Evolutionary conservation across 192 early-diverging fungal species (phyloP), one percentile per base, ranked within the genome.

Genomic region (Backusella sp.): DNA sequence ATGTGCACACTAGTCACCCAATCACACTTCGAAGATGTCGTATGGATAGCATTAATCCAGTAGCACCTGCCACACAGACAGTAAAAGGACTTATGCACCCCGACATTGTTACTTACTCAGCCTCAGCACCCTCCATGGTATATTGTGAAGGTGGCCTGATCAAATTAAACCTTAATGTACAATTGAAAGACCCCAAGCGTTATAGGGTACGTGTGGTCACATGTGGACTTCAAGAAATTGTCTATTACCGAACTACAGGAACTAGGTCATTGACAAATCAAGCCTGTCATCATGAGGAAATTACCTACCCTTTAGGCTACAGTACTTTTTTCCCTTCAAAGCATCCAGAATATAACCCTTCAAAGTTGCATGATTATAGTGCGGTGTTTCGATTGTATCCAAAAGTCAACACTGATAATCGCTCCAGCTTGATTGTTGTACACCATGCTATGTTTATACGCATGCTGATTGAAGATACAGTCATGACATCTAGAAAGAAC

Each of bases 11-110:
- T n/a, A 42, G 77, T 1, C 70, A 77, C 65, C 79, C 82, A 19
- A 86, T 86, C 12, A 78, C 78, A 15, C 70, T 86, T 68, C 78
- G 79, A 52, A 77, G 85, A 5, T 84, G 81, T 68, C 77, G 83
- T 7, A 77, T 86, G 70, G 26, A 49, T 19, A 75, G 28, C 12
- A 35, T 42, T 21, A 42, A 53, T 30, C 30, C 42, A 12, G 35
- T 62, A 0, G 68, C 37, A 15, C 70, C 44, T 28, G n/a, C 59
- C 14, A 37, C 28, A 15, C 42, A 72, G 26, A 70, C 74, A 2
- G 23, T 76, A 4, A 44, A 77, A 59, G 80, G 80, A 14, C 8
- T 34, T 15, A 52, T 53, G 26, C 37, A 74, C n/a, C 30, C 66
- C 28, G 32, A 73, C 2, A 42, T 41, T 28, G 66, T 81, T 7